Percentiles rank a stretch among this genome's conserved stretches.
phyloP scores from a whole-genome alignment of 768 basidiomycete species.

The Xanthoconium purpureum region DNA sequence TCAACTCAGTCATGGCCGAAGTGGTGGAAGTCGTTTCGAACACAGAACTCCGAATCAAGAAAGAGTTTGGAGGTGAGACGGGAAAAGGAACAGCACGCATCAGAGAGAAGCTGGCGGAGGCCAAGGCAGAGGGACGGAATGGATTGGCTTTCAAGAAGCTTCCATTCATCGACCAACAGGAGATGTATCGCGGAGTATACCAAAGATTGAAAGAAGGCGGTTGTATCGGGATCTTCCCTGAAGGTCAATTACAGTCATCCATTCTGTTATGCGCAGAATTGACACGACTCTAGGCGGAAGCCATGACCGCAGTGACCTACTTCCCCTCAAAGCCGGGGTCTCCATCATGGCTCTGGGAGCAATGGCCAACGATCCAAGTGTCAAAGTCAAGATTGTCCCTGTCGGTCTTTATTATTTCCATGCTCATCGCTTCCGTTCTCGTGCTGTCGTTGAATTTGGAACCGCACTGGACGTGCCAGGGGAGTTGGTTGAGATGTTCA shows the following conservation, averaged over 20 bases:
- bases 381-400: conserved; percentile 90
- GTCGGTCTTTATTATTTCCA: conserved; percentile 76
- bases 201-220: conserved; percentile 80
- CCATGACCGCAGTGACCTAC: conserved; percentile 93
- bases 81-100: conserved; percentile 68
- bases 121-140: conserved; percentile 47
- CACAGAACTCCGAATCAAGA: conserved; percentile 78
- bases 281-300: conserved; percentile 72
- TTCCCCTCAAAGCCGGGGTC: conserved; percentile 96
- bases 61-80: conserved; percentile 80
- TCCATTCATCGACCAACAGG: conserved; percentile 88
- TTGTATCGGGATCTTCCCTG: conserved; percentile 96
- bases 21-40: conserved; percentile 88
- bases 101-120: conserved; percentile 64
- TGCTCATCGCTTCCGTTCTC: conserved; percentile 85
- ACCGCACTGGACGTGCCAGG: conserved; percentile 86
- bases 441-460: conserved; percentile 97
- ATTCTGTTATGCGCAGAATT: background rate
- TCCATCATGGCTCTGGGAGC: conserved; percentile 98
- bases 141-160: conserved; percentile 81
- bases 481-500: conserved; percentile 87
- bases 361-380: conserved; percentile 84
- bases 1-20: conserved; percentile 76
- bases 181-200: conserved; percentile 94
- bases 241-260: conserved; percentile 57